phyloP scores from a whole-genome alignment of 2,329 filamentous ascomycete genomes.

The Cladosporium sp. region DNA sequence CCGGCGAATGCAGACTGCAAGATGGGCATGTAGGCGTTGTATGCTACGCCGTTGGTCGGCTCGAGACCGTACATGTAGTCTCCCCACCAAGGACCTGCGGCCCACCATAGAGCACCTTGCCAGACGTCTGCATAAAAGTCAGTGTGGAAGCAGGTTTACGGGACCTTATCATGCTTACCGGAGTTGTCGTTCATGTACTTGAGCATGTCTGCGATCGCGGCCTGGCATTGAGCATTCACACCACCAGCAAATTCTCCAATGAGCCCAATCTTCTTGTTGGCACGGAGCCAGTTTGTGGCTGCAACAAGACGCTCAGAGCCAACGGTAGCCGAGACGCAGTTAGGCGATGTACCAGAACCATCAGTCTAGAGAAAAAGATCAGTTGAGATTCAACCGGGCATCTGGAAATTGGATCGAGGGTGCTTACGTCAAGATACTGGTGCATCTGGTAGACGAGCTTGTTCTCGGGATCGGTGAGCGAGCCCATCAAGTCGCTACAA shows the following conservation, averaged over 20 bases:
- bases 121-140: slow-evolving; percentile 48
- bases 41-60: slow-evolving; percentile 48
- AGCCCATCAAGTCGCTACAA: slow-evolving; percentile 41
- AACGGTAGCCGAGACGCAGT: slow-evolving; percentile 56
- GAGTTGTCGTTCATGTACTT: slow-evolving; percentile 48
- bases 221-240: slow-evolving; percentile 51
- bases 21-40: slow-evolving; percentile 30
- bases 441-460: slow-evolving; percentile 63
- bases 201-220: slow-evolving; percentile 53
- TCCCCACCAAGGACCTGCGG: slow-evolving; percentile 54
- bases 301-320: slow-evolving; percentile 52
- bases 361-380: slow-evolving; percentile 42
- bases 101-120: slow-evolving; percentile 57
- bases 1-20: slow-evolving; percentile 15
- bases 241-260: slow-evolving; percentile 59
- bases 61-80: slow-evolving; percentile 45
- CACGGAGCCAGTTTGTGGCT: slow-evolving; percentile 56
- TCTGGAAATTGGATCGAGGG: background rate
- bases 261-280: slow-evolving; percentile 54
- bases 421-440: slow-evolving; percentile 47
- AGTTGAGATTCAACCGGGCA: background rate
- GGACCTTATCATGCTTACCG: background rate
- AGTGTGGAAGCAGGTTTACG: background rate
- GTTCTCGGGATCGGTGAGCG: slow-evolving; percentile 53
- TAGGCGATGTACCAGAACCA: slow-evolving; percentile 52